Base-by-base conservation (phyloP, 192 early-diverging fungal genomes). In the Paraglomus brasilianum region DNA sequence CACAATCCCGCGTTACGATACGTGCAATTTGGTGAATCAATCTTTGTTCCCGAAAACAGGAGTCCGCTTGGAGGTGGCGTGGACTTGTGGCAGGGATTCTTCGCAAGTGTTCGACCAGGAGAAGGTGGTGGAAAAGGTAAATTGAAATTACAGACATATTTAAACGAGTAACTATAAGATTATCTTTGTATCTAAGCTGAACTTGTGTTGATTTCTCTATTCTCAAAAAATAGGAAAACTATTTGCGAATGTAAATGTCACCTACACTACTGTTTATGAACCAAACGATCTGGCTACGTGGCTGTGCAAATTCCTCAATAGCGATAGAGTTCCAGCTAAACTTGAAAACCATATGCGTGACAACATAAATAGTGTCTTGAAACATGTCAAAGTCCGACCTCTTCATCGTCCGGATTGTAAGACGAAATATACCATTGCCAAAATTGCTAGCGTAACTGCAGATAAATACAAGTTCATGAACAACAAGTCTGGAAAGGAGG, bases 31-130 rank as follows among this genome's bases (percentile, higher is more conserved):
- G 73, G 73, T 21, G 71, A 76, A 42, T 77, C 73, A 0, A 74
- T 69, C 1, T 77, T 44, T 21, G 56, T 43, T 8, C 64, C 73
- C 10, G 36, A 51, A 8, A 70, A 62, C 38, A 56, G 75, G 8
- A 61, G 56, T 22, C 15, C 72, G 13, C 70, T 80, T 5, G 78
- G 78, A 5, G 88, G 92, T n/a, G 91, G 93, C 19, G 78, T 91
- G 24, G 89, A 93, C 72, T 80, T 92, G 14, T 94, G 93, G 93
- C 84, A 86, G 55, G 94, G 94, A 7, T 87, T 92, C 66, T 92
- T 91, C 66, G 90, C 92, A 63, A 88, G 86, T 56, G 75, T 95
- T 36, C 82, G 88, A 0, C 90, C 93, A 0, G 83, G 88, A 2
- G 61, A 82, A 51, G 87, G 86, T 58, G 50, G 9, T 30, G 30